Evolutionary conservation across 2,329 filamentous ascomycete genomes (phyloP), one percentile per base, ranked within the genome.

Genomic region (Colletotrichum sp.): DNA sequence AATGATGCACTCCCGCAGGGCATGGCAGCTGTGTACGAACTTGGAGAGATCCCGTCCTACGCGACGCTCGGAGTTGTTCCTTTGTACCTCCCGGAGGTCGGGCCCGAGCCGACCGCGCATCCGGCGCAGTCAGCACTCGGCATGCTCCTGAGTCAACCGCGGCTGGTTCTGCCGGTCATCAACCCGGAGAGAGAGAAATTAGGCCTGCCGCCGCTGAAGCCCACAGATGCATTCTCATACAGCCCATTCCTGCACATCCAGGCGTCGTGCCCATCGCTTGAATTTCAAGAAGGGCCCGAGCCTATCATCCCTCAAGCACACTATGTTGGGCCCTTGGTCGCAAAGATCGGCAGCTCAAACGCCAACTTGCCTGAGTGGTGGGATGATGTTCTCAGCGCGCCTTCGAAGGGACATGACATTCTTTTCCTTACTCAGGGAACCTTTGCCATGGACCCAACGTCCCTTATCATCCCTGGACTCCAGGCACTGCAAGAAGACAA

Each of bases 1-100:
- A 84, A 85, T 59, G 84, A 86, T 75, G 84, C 84, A n/a, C 77
- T 85, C 73, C 84, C 84, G 2, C 79, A 83, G 30, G 84, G 84
- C 7, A 84, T 83, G 2, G 81, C 80, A n/a, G 84, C 84, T 4
- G 67, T 85, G 60, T 79, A 79, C 15, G 84, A 86, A 28, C 77
- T 85, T 9, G 83, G 80, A 2, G 83, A 84, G 75, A 78, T 84
- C 3, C 82, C 83, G 1, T 77, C 75, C 0, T 86, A 85, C 71
- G 85, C 84, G 5, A 86, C 84, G 1, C 77, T 86, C 12, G 85
- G 85, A 5, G 84, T 86, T 4, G 84, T 85, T 39, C 85, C 85
- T 3, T 81, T 86, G 36, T 85, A 86, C 64, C 78, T 83, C 7
- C 80, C 82, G 3, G 81, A 81, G 8, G 84, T 84, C 5, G 84